phyloP scores from a whole-genome alignment of 306 rosid genomes.

The Vicia faba region DNA sequence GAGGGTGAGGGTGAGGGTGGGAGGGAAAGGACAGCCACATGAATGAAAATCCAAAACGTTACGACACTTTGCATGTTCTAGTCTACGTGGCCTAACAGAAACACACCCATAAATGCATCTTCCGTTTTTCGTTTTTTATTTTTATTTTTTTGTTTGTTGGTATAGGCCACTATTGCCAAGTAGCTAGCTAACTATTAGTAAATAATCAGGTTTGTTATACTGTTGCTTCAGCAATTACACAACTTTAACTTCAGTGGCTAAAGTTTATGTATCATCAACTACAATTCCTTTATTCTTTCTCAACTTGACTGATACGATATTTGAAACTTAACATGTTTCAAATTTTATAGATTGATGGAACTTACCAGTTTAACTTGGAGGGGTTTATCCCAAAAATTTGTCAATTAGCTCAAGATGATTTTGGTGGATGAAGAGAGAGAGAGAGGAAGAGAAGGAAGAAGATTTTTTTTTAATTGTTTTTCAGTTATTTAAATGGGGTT shows the following conservation, averaged over 20 bases:
- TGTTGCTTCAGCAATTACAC: constrained; percentile 16
- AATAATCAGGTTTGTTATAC: constrained; percentile 74
- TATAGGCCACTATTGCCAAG: constrained; percentile 87
- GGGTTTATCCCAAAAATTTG: constrained; percentile 76
- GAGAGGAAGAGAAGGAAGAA: too few relatives aligned
- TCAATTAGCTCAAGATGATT: constrained; percentile 87
- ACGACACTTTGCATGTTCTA: not conserved
- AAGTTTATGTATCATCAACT: not conserved
- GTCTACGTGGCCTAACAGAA: constrained; percentile 10
- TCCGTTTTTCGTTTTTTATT: not conserved
- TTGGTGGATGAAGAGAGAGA: too few relatives aligned
- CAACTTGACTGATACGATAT: constrained; percentile 1
- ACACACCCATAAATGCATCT: not conserved
- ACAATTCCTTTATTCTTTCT: not conserved
- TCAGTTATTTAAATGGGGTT: too few relatives aligned
- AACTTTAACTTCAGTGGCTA: constrained; percentile 4
- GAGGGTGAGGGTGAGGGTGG: not conserved
- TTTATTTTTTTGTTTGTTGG: constrained; percentile 26
- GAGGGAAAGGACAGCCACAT: constrained; percentile 41
- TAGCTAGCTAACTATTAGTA: constrained; percentile 80
- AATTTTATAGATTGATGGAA: constrained; percentile 74
- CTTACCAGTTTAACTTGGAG: constrained; percentile 75
- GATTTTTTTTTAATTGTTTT: too few relatives aligned
- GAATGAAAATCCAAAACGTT: not conserved
- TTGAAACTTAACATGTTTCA: constrained; percentile 27